These are phyloP conservation scores for Alnus glutinosa DNA, from an alignment of 306 rosid species.

Conservation along the genomic window DNA sequence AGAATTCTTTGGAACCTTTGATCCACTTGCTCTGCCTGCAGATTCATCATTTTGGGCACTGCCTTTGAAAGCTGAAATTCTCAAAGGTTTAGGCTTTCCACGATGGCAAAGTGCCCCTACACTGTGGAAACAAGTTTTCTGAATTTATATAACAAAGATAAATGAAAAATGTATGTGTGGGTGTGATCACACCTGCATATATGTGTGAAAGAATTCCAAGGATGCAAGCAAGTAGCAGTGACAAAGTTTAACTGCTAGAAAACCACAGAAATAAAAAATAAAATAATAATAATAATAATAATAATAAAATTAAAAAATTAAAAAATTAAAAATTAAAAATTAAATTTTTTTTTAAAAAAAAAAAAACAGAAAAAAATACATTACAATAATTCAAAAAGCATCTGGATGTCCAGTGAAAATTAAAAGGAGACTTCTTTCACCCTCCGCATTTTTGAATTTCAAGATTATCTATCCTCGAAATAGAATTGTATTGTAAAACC, in stretches of 20 bases:
- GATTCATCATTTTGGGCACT: conserved; percentile 57
- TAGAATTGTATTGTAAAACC: too few species aligned
- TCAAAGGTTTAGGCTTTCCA: conserved; percentile 52
- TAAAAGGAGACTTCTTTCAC: background rate
- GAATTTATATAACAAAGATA: conserved; percentile 35
- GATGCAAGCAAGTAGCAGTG: background rate
- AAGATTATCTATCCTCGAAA: background rate
- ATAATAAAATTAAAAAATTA: too few species aligned
- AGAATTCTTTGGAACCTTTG: conserved; percentile 60
- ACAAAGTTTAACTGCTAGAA: background rate
- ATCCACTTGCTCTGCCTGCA: conserved; percentile 53
- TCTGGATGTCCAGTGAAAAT: background rate
- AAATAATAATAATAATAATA: too few species aligned
- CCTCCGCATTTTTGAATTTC: background rate
- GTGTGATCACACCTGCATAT: conserved; percentile 1
- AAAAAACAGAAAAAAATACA: too few species aligned
- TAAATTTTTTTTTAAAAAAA: too few species aligned
- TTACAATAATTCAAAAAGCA: background rate
- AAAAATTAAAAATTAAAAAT: background rate
- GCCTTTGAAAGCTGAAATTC: conserved; percentile 77
- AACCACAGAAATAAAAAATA: background rate
- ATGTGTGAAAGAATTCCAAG: conserved; percentile 13
- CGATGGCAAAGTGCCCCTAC: conserved; percentile 65
- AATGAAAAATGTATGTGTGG: conserved; percentile 12
- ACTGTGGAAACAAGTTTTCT: conserved; percentile 70